Percentiles rank a stretch among this genome's conserved stretches.
These are phyloP conservation scores for Saccharum spontaneum DNA, from an alignment of 176 grass and related monocot species.

Conservation along the genomic window DNA sequence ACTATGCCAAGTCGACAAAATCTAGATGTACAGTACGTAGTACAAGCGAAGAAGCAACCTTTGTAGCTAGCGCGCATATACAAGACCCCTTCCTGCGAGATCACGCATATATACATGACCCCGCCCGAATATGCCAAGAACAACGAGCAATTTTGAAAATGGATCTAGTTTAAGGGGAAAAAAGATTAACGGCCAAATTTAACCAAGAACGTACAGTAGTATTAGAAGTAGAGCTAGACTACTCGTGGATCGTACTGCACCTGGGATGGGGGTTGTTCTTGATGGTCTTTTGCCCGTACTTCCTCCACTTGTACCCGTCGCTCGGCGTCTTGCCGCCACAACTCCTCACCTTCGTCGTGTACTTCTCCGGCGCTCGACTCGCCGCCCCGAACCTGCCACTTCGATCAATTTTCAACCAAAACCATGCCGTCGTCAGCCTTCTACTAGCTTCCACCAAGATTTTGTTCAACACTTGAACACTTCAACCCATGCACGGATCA, in stretches of 20 bases:
- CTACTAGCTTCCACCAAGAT: background rate
- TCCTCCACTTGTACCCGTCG: slow-evolving; percentile 84
- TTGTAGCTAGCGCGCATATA: no score
- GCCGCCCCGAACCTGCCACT: slow-evolving; percentile 25
- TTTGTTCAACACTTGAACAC: background rate
- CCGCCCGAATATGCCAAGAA: background rate
- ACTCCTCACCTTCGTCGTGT: slow-evolving; percentile 53
- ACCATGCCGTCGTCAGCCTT: background rate
- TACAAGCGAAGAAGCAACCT: no score
- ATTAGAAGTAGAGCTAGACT: background rate
- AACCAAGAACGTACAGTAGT: background rate
- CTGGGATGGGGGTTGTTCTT: slow-evolving; percentile 80
- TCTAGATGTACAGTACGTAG: no score
- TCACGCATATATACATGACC: background rate
- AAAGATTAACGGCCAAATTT: background rate
- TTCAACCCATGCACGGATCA: background rate
- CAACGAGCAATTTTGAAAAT: background rate
- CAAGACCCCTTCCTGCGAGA: no score
- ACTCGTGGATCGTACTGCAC: background rate
- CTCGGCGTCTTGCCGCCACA: slow-evolving; percentile 47
- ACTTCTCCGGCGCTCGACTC: slow-evolving; percentile 39
- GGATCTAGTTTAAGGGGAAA: background rate
- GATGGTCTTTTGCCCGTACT: slow-evolving; percentile 84
- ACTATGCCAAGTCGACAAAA: no score
- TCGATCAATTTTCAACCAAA: slow-evolving; percentile 9